Evolutionary conservation across 257 asterid genomes (phyloP), one percentile per base, ranked within the genome.

Genomic region (Nicotiana otophora): DNA sequence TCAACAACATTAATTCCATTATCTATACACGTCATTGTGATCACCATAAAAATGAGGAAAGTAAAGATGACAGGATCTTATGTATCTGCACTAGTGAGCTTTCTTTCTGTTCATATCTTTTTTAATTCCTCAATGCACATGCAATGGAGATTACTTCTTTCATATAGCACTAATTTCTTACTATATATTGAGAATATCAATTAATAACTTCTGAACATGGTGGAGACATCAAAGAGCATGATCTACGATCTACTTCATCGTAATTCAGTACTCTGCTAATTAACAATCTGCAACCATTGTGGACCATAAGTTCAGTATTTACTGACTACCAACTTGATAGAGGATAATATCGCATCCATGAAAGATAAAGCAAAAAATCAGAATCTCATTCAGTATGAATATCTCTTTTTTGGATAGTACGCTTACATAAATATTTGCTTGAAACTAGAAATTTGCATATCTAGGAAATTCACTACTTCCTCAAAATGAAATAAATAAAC

Each of bases 381-480:
- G 58, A 48, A 28, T 5, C 53, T 42, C 19, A 42, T 55, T 72
- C 14, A 46, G 62, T 39, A 39, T n/a, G 70, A 66, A 17, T 36
- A 67, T 19, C 53, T 42, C 51, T 26, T 64, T 61, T 33, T 62
- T n/a, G 74, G 80, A 72, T 34, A 75, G 26, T 7, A 48, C 80
- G 30, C 42, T 26, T 75, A 48, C 28, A 26, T 26, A 48, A 75
- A 51, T 61, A 75, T 48, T 26, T 51, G 63, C 16, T 28, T 75
- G 16, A 51, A 75, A 51, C 63, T 75, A 75, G 62, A 72, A 70
- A 72, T 46, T 46, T 23, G 61, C 80, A 75, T 75, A 51, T 51
- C 63, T 26, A 75, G 78, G 85, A 83, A 76, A 84, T 61, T 81
- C 19, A 61, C 68, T 67, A 63, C 72, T 63, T 78, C 17, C 68